phyloP scores from a whole-genome alignment of 257 asterid species.

The Solanum tarijense region DNA sequence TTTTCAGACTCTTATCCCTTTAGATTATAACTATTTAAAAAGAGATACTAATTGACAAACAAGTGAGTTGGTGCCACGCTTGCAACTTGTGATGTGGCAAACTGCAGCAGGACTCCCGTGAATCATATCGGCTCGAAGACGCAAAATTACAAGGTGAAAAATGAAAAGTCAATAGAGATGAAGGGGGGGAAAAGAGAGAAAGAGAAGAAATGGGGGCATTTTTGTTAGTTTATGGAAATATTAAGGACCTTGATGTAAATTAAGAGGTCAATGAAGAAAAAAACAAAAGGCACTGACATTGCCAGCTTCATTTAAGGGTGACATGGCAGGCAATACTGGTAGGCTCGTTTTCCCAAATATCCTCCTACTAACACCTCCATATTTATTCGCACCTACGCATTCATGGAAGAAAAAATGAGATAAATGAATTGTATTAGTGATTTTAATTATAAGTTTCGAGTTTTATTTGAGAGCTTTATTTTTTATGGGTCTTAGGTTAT shows the following conservation, averaged over 20 bases:
- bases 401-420: not conserved
- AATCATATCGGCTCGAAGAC: not conserved
- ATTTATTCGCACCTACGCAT: not conserved
- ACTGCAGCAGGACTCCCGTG: not conserved
- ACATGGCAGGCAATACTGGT: not conserved
- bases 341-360: not conserved
- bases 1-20: no score
- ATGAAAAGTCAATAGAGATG: not conserved
- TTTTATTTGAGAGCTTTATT: not conserved
- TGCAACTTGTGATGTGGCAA: not conserved
- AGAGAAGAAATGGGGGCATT: not conserved
- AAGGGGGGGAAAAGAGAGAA: not conserved
- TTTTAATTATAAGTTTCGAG: not conserved
- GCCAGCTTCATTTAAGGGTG: constrained; percentile 7
- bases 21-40: not conserved
- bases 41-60: not conserved
- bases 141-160: not conserved
- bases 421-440: not conserved
- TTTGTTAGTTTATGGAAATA: not conserved
- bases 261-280: not conserved
- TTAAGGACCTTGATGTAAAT: not conserved
- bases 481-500: not conserved
- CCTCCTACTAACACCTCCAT: not conserved
- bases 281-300: not conserved
- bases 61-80: not conserved